These are phyloP conservation scores for Coniochaeta sp. DNA, from an alignment of 2,329 filamentous ascomycete species.

Conservation along the genomic window DNA sequence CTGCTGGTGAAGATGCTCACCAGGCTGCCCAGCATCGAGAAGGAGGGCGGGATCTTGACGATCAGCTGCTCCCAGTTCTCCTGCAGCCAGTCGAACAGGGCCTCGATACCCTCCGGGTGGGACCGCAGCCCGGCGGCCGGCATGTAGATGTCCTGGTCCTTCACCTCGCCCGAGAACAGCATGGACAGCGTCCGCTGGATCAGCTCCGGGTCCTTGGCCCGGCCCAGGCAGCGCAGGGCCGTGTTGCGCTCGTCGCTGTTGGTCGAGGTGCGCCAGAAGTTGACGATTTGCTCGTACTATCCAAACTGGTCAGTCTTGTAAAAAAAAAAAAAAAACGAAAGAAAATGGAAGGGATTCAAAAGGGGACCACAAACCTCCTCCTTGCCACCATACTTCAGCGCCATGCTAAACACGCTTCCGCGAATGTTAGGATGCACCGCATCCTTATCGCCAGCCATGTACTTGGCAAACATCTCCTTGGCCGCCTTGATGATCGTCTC, in stretches of 20 bases:
- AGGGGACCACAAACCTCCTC: conserved; percentile 56
- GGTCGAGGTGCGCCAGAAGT: conserved; percentile 66
- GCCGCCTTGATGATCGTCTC: conserved; percentile 69
- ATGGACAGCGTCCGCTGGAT: conserved; percentile 75
- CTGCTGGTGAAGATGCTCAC: conserved; percentile 75
- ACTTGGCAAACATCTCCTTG: conserved; percentile 85
- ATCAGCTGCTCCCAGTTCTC: conserved; percentile 81
- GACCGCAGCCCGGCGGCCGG: conserved; percentile 72
- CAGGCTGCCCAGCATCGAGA: conserved; percentile 78
- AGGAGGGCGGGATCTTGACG: conserved; percentile 74
- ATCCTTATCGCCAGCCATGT: conserved; percentile 66
- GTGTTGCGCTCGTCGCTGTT: conserved; percentile 89
- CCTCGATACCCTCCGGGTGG: conserved; percentile 70
- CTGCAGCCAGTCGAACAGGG: conserved; percentile 76
- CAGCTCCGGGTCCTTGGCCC: conserved; percentile 67
- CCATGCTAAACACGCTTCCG: conserved; percentile 78
- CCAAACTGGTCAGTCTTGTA: conserved; percentile 5
- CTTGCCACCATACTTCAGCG: conserved; percentile 73
- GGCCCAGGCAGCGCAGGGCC: conserved; percentile 74
- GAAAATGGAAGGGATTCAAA: background rate
- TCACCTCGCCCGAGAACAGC: conserved; percentile 72
- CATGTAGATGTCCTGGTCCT: conserved; percentile 91
- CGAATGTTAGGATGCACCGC: conserved; percentile 91
- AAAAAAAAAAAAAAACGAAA: background rate
- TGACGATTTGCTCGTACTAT: conserved; percentile 67